Percentiles rank a stretch among this genome's conserved stretches.
These are phyloP conservation scores for Aspergillus sclerotiicarbonarius DNA, from an alignment of 495 filamentous ascomycete species.

Conservation along the genomic window DNA sequence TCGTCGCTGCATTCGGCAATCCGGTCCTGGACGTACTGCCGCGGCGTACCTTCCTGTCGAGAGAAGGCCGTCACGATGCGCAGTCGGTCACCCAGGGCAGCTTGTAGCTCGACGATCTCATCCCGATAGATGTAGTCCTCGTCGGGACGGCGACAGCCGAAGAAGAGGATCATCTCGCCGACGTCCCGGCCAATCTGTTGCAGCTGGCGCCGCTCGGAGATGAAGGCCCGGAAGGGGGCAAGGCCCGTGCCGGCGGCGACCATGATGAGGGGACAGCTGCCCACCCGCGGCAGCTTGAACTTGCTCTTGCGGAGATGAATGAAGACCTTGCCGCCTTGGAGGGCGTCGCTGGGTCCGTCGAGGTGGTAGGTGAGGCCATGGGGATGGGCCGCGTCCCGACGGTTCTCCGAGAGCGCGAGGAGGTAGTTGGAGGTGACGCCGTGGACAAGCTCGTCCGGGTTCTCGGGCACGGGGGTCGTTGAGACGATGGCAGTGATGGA, in stretches of 20 bases:
- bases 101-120: slow-evolving; percentile 33
- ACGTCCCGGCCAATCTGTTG: slow-evolving; percentile 37
- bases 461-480: slow-evolving; percentile 24
- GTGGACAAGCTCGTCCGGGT: slow-evolving; percentile 30
- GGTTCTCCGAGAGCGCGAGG: slow-evolving; percentile 30
- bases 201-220: slow-evolving; percentile 41
- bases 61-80: slow-evolving; percentile 39
- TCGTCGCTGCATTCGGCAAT: slow-evolving; percentile 33
- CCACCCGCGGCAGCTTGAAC: slow-evolving; percentile 42
- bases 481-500: slow-evolving; percentile 46
- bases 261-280: slow-evolving; percentile 40
- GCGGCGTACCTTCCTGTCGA: slow-evolving; percentile 18
- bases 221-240: slow-evolving; percentile 48
- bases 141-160: slow-evolving; percentile 41
- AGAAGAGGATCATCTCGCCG: slow-evolving; percentile 44
- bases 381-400: slow-evolving; percentile 24
- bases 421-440: slow-evolving; percentile 52
- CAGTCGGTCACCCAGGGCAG: slow-evolving; percentile 22
- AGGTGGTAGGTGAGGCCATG: slow-evolving; percentile 35
- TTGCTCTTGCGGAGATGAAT: slow-evolving; percentile 44
- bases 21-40: slow-evolving; percentile 42
- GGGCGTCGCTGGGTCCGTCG: slow-evolving; percentile 26
- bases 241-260: slow-evolving; percentile 49
- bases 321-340: slow-evolving; percentile 32
- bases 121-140: slow-evolving; percentile 45